Evolutionary conservation across 306 rosid genomes (phyloP).

Genomic region (Cucumis cinereus): DNA sequence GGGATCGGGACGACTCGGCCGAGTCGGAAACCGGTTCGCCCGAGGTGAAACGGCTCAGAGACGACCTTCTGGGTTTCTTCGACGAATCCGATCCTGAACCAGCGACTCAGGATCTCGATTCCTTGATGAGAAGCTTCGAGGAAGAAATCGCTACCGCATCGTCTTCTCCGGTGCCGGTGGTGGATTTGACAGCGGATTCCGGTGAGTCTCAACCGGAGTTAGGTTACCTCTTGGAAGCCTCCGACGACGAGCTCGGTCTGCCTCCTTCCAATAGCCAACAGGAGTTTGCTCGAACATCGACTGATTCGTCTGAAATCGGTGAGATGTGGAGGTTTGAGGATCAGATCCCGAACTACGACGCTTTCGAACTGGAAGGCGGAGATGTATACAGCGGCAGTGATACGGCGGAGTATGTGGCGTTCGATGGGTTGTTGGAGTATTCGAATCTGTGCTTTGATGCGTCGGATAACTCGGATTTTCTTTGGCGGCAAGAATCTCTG

Average conservation of each 20-base stretch:
- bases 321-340: constrained; percentile 64
- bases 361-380: constrained; percentile 40
- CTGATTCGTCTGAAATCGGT: constrained; percentile 50
- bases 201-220: constrained; percentile 61
- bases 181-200: constrained; percentile 37
- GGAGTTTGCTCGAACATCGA: constrained; percentile 23
- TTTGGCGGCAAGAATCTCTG: constrained; percentile 52
- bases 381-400: neutral
- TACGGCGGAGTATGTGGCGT: constrained; percentile 27
- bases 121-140: constrained; percentile 59
- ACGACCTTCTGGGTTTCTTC: constrained; percentile 48
- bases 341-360: constrained; percentile 40
- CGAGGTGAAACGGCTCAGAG: constrained; percentile 55
- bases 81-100: constrained; percentile 43
- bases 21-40: constrained; percentile 26
- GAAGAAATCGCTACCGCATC: constrained; percentile 53
- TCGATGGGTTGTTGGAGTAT: constrained; percentile 54
- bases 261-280: constrained; percentile 35
- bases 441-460: constrained; percentile 57
- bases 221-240: constrained; percentile 64
- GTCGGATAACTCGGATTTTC: constrained; percentile 29
- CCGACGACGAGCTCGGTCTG: constrained; percentile 81
- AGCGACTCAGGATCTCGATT: constrained; percentile 55
- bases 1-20: constrained; percentile 3
- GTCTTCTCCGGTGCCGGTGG: constrained; percentile 23